These are phyloP conservation scores for Eutypa lata DNA, from an alignment of 2,329 filamentous ascomycete species.

Conservation along the genomic window DNA sequence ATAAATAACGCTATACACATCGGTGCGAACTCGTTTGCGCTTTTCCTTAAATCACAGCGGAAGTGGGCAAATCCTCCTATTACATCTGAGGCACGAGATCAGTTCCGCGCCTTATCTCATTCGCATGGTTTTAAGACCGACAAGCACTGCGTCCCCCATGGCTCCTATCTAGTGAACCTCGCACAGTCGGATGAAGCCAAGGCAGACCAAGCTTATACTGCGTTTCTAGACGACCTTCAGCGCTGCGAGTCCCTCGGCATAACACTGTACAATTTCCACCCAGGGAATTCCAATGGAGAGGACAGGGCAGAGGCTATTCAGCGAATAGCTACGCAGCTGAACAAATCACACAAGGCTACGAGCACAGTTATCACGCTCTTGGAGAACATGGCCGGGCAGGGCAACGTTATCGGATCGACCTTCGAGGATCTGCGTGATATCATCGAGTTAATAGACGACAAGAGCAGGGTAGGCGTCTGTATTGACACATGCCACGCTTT, in stretches of 20 bases:
- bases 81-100: constrained; percentile 60
- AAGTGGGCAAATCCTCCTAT: constrained; percentile 89
- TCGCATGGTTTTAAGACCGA: constrained; percentile 68
- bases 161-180: constrained; percentile 94
- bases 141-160: constrained; percentile 81
- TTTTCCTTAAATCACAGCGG: constrained; percentile 94
- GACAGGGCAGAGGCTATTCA: constrained; percentile 66
- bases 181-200: constrained; percentile 79
- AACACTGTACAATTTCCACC: constrained; percentile 95
- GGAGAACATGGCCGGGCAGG: constrained; percentile 92
- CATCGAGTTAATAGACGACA: constrained; percentile 75
- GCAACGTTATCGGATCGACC: constrained; percentile 80
- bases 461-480: constrained; percentile 84
- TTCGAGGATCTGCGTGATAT: constrained; percentile 87
- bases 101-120: constrained; percentile 68
- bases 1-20: constrained; percentile 75
- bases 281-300: constrained; percentile 73
- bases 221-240: constrained; percentile 83
- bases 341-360: constrained; percentile 75
- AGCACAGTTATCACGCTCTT: constrained; percentile 75
- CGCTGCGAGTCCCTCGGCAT: constrained; percentile 87
- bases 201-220: constrained; percentile 78
- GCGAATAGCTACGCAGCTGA: constrained; percentile 79
- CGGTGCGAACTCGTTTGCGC: constrained; percentile 87
- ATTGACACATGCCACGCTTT: constrained; percentile 97